A percentile compares a stretch with the other conserved stretches of the same genome.
phyloP scores from a whole-genome alignment of 257 asterid genomes.

The Striga asiatica region DNA sequence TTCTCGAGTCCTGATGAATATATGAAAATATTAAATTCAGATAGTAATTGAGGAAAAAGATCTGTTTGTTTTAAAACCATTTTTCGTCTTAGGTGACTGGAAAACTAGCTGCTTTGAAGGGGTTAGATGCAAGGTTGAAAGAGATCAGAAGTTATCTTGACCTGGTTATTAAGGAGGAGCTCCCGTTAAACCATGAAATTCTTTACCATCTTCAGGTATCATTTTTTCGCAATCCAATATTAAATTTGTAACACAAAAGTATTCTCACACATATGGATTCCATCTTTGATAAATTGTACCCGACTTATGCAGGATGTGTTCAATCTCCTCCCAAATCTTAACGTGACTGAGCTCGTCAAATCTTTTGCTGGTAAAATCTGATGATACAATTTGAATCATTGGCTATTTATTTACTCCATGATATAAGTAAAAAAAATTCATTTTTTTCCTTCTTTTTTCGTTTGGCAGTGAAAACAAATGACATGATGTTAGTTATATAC shows the following conservation, averaged over 20 bases:
- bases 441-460: background rate
- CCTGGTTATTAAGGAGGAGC: slow-evolving; percentile 77
- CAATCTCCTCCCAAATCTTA: slow-evolving; percentile 84
- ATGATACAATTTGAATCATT: background rate
- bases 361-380: slow-evolving; percentile 62
- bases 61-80: background rate
- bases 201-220: slow-evolving; percentile 88
- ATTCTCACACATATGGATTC: slow-evolving; percentile 10
- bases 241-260: background rate
- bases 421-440: background rate
- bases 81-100: slow-evolving; percentile 70
- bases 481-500: slow-evolving; percentile 94
- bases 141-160: slow-evolving; percentile 80
- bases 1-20: background rate
- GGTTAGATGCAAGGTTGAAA: slow-evolving; percentile 83
- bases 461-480: slow-evolving; percentile 79
- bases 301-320: slow-evolving; percentile 64
- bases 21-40: background rate
- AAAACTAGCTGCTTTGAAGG: slow-evolving; percentile 87
- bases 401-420: background rate
- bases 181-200: slow-evolving; percentile 91
- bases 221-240: background rate
- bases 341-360: slow-evolving; percentile 67
- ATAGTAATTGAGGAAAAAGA: background rate
- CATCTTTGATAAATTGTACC: slow-evolving; percentile 3